Conservation (phyloP, 768 basidiomycete genomes). For the Termitomyces titanicus region DNA sequence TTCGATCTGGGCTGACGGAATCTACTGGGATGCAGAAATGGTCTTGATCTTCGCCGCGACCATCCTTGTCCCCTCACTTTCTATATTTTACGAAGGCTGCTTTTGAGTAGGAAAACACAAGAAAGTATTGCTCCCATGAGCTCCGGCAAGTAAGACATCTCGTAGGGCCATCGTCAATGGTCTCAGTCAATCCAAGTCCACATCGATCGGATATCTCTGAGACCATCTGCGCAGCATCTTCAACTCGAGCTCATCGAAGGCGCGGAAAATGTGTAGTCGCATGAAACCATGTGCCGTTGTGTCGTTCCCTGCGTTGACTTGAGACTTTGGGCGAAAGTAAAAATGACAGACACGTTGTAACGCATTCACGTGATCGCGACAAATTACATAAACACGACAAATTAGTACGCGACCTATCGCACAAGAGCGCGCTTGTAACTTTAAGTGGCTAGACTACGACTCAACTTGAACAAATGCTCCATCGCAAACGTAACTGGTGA, state of each 20-base stretch:
- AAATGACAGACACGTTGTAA: no score
- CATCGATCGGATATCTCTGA: no score
- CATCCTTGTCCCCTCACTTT: background rate
- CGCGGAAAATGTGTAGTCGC: no score
- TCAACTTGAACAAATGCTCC: background rate
- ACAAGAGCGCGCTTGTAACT: no score
- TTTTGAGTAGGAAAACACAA: background rate
- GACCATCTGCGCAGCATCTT: no score
- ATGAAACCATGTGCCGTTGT: no score
- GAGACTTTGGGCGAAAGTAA: no score
- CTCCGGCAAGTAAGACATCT: background rate
- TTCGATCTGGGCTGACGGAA: constrained; percentile 7
- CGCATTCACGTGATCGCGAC: background rate
- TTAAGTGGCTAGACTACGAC: no score
- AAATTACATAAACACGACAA: background rate
- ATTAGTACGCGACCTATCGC: no score
- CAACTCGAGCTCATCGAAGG: no score
- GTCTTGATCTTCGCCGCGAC: background rate
- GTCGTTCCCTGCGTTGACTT: no score
- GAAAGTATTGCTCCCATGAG: background rate
- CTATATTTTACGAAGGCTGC: background rate
- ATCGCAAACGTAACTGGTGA: background rate
- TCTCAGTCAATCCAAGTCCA: background rate
- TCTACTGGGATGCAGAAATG: background rate
- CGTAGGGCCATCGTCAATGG: background rate